Evolutionary conservation across 179 eudicot species (phyloP).

Genomic region (Spergularia azorica): DNA sequence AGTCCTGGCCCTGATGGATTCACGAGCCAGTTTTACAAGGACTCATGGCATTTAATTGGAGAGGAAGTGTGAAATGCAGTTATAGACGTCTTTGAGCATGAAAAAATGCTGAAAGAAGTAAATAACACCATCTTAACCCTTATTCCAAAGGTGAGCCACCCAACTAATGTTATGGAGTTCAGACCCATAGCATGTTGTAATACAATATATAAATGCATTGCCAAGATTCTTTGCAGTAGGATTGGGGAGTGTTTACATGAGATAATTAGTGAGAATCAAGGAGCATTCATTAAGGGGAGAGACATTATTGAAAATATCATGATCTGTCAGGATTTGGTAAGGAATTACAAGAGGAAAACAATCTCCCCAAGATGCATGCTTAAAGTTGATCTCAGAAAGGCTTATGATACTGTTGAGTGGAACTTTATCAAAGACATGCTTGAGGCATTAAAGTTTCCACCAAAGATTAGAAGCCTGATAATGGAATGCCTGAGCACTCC

Average conservation of each 20-base stretch:
- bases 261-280: background rate
- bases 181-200: background rate
- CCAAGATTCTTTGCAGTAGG: background rate
- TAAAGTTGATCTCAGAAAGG: background rate
- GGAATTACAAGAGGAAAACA: background rate
- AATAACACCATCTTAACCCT: background rate
- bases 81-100: background rate
- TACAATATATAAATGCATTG: background rate
- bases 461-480: background rate
- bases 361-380: background rate
- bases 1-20: background rate
- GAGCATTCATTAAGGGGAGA: background rate
- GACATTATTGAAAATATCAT: background rate
- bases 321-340: background rate
- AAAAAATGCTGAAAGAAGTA: background rate
- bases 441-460: background rate
- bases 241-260: background rate
- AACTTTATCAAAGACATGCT: background rate
- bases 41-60: background rate
- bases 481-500: background rate
- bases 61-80: background rate
- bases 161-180: background rate
- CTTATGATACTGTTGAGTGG: background rate
- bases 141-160: background rate
- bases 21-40: background rate